phyloP scores from a whole-genome alignment of 2,329 filamentous ascomycete genomes.

The Zasmidium angulare region DNA sequence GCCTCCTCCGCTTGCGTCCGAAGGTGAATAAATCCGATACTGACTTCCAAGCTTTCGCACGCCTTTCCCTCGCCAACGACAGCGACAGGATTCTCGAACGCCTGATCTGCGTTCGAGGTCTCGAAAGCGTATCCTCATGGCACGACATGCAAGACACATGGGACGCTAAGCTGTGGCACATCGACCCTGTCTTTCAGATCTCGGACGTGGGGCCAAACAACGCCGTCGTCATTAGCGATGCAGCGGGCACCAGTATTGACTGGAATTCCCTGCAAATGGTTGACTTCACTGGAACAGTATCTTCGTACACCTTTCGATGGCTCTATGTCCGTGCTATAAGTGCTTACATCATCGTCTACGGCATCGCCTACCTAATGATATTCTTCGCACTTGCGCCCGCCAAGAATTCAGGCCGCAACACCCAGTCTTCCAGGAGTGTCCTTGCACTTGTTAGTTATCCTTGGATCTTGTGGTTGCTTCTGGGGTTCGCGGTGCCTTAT shows the following conservation, averaged over 20 bases:
- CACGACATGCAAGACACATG: background rate
- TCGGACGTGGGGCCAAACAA: background rate
- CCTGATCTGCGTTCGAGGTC: background rate
- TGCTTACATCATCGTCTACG: background rate
- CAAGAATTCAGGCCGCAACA: too few species aligned
- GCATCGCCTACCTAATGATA: background rate
- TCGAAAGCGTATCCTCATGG: background rate
- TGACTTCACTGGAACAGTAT: background rate
- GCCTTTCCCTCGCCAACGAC: background rate
- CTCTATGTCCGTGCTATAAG: background rate
- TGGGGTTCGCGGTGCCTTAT: background rate
- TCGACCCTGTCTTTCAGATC: background rate
- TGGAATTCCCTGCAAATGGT: conserved; percentile 1
- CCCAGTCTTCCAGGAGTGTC: background rate
- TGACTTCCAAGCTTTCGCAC: background rate
- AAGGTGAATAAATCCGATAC: background rate
- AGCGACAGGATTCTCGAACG: background rate
- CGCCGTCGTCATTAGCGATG: background rate
- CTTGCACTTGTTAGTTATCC: background rate
- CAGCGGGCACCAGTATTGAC: background rate
- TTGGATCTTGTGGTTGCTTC: background rate
- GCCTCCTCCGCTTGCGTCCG: background rate
- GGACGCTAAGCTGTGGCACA: background rate
- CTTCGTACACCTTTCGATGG: background rate
- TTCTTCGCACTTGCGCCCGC: background rate